Conservation (phyloP, 176 grass and related monocot species). For the Carex kokanica region DNA sequence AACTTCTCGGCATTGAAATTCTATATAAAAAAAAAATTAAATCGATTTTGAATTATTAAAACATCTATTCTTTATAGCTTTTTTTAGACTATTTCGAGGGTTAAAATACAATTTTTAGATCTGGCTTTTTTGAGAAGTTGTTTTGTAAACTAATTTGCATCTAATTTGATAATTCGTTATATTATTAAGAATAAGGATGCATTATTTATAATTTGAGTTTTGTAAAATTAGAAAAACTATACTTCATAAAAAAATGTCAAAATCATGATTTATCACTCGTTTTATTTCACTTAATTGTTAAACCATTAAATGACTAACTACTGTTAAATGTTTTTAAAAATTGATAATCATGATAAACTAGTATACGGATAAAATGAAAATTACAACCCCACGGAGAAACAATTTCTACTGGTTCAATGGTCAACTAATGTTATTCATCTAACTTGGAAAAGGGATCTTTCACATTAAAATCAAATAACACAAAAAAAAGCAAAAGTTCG, state of each 20-base stretch:
- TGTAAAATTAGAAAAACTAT: too few relatives aligned
- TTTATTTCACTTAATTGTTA: too few relatives aligned
- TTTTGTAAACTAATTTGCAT: too few relatives aligned
- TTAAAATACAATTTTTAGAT: neutral
- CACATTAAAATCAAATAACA: constrained; percentile 5
- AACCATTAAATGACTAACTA: neutral
- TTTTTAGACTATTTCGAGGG: neutral
- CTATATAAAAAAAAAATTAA: too few relatives aligned
- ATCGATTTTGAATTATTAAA: too few relatives aligned
- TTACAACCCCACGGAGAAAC: neutral
- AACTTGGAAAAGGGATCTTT: neutral
- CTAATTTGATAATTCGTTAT: too few relatives aligned
- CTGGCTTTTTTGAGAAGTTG: too few relatives aligned
- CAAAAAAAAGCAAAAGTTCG: neutral
- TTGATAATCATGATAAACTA: neutral
- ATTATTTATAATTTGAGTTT: neutral
- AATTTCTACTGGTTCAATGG: neutral
- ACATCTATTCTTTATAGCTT: too few relatives aligned
- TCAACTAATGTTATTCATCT: neutral
- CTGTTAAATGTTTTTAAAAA: neutral
- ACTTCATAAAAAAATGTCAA: neutral
- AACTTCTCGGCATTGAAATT: too few relatives aligned
- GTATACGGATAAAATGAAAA: neutral
- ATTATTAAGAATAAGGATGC: neutral
- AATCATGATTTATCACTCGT: neutral